Evolutionary conservation across 805 yeast genomes (phyloP).

Genomic region (Teunomyces stri): DNA sequence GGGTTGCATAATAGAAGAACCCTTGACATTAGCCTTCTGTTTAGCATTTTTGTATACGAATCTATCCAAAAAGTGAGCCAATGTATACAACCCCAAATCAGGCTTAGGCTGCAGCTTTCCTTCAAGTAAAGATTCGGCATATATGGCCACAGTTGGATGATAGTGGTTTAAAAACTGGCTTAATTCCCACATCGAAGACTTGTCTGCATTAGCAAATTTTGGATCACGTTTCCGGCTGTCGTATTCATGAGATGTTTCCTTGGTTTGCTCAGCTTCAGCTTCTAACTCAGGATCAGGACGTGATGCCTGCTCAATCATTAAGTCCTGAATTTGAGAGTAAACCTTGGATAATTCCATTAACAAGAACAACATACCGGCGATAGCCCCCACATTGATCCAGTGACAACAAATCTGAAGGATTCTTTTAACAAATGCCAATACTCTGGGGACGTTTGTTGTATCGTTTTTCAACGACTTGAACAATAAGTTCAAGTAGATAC

Average conservation of each 20-base stretch:
- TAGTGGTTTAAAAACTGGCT: slow-evolving; percentile 71
- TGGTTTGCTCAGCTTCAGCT: slow-evolving; percentile 8
- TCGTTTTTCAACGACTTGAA: slow-evolving; percentile 82
- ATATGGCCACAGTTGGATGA: slow-evolving; percentile 88
- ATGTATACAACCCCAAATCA: slow-evolving; percentile 83
- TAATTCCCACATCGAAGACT: slow-evolving; percentile 85
- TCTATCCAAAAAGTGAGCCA: slow-evolving; percentile 89
- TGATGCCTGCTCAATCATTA: slow-evolving; percentile 51
- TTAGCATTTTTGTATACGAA: slow-evolving; percentile 94
- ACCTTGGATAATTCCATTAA: slow-evolving; percentile 64
- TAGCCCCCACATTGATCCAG: slow-evolving; percentile 87
- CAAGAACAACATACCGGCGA: slow-evolving; percentile 77
- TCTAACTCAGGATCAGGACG: slow-evolving; percentile 40
- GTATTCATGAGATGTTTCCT: slow-evolving; percentile 35
- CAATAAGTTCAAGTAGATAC: slow-evolving; percentile 82
- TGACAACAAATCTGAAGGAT: slow-evolving; percentile 78
- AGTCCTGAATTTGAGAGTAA: slow-evolving; percentile 64
- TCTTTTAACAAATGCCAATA: slow-evolving; percentile 88
- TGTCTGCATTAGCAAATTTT: slow-evolving; percentile 79
- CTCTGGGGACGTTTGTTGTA: slow-evolving; percentile 51
- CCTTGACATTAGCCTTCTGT: slow-evolving; percentile 69
- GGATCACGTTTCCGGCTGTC: slow-evolving; percentile 94
- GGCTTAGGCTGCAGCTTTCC: slow-evolving; percentile 63
- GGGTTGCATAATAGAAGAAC: slow-evolving; percentile 97
- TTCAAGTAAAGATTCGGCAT: slow-evolving; percentile 63